These are phyloP conservation scores for Hymenoscyphus occultus DNA, from an alignment of 2,329 filamentous ascomycete genomes.

Conservation along the genomic window DNA sequence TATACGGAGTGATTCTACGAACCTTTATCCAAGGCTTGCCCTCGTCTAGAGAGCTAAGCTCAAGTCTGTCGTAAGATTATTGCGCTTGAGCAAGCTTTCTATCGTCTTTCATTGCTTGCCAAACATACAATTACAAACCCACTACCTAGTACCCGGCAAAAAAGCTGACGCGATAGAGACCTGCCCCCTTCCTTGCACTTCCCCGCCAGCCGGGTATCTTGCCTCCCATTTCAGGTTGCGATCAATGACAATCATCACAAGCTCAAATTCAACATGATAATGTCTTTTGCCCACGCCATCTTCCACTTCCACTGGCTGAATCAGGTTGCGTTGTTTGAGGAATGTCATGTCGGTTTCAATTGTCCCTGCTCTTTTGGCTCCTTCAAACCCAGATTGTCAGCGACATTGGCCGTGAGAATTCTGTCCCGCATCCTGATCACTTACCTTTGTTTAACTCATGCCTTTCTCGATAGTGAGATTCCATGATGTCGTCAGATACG, in stretches of 20 bases:
- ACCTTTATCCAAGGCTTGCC: too few relatives aligned
- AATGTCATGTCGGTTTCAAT: constrained; percentile 23
- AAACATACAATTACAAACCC: background rate
- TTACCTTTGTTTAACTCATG: constrained; percentile 23
- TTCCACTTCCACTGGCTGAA: constrained; percentile 8
- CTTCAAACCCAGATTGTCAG: background rate
- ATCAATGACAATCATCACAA: constrained; percentile 22
- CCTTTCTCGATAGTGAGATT: constrained; percentile 19
- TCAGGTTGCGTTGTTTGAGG: constrained; percentile 11
- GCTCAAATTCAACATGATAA: constrained; percentile 22
- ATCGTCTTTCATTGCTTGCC: background rate
- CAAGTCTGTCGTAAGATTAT: too few relatives aligned
- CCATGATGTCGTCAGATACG: constrained; percentile 15
- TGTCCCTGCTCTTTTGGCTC: constrained; percentile 12
- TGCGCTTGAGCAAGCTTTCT: background rate
- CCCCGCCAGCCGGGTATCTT: constrained; percentile 18
- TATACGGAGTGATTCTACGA: too few relatives aligned
- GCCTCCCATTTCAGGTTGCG: constrained; percentile 24
- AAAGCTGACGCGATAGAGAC: constrained; percentile 25
- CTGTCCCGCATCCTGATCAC: background rate
- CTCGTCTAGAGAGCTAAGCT: too few relatives aligned
- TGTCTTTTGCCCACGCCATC: constrained; percentile 4
- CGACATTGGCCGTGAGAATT: background rate
- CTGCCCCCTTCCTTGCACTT: constrained; percentile 14
- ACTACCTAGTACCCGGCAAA: constrained; percentile 16